These are phyloP conservation scores for Ottelia alismoides DNA, from an alignment of 106 monocot genomes.

Conservation along the genomic window DNA sequence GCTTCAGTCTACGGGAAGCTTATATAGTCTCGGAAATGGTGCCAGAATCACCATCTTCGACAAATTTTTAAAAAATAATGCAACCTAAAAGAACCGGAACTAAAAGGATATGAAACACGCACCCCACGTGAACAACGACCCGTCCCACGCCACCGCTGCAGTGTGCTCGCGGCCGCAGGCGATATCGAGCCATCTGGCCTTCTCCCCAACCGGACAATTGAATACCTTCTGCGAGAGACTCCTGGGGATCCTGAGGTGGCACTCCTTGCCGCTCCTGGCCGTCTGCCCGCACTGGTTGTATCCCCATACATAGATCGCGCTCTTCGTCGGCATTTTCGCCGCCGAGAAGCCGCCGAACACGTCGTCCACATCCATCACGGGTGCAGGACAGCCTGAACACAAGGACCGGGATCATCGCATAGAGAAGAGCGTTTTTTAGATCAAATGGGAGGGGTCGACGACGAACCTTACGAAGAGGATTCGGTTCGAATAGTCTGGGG, in stretches of 20 bases:
- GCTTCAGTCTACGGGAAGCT: too few species aligned
- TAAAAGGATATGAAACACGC: too few species aligned
- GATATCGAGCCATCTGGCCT: slow-evolving; percentile 67
- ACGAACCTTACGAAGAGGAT: too few species aligned
- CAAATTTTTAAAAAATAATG: too few species aligned
- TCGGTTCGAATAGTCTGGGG: too few species aligned
- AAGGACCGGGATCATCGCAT: too few species aligned
- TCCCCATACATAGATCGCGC: slow-evolving; percentile 90
- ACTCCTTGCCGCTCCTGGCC: slow-evolving; percentile 43
- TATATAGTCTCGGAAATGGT: too few species aligned
- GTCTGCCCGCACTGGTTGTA: slow-evolving; percentile 96
- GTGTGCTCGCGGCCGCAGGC: slow-evolving; percentile 94
- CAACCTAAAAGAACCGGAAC: too few species aligned
- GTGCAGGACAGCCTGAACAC: too few species aligned
- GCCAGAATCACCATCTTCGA: too few species aligned
- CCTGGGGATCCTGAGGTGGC: slow-evolving; percentile 65
- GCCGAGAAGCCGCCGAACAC: slow-evolving; percentile 22
- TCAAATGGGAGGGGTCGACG: too few species aligned
- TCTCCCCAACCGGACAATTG: slow-evolving; percentile 15
- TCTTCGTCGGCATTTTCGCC: slow-evolving; percentile 42
- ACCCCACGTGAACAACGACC: slow-evolving; percentile 93
- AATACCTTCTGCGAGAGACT: slow-evolving; percentile 48
- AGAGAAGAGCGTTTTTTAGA: too few species aligned
- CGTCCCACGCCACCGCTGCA: slow-evolving; percentile 77
- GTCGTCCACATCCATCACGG: slow-evolving; percentile 46